Base-by-base conservation (phyloP, 352 stramenopile species). In the Hyaloperonospora brassicae region DNA sequence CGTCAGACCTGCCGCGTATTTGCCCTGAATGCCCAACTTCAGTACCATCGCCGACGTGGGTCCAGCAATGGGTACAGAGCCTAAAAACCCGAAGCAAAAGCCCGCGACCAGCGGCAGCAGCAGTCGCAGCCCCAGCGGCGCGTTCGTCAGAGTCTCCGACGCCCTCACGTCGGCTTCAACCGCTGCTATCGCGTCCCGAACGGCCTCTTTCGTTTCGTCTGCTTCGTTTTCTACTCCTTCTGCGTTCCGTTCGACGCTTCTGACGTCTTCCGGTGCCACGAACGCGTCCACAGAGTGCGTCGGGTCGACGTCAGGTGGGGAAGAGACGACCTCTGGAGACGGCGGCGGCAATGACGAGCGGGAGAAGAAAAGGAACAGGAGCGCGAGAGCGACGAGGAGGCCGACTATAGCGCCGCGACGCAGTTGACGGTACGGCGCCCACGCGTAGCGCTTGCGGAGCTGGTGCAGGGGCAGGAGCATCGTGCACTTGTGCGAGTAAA, bases 11-110 rank as follows among this genome's bases (percentile, higher is more conserved):
- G 79, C 70, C 22, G 71, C 72, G 55, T 95, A 95, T 50, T 95
- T 89, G 5, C 84, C 82, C 56, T 95, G 82, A 31, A 95, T 93
- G 0, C 84, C 84, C 11, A 93, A 68, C 66, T 90, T 91, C 21
- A 95, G 51, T 46, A 95, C 84, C 82, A 95, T 95, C 2, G 84
- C 84, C 1, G 82, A 93, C 34, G 84, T 95, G 22, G 84, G 84
- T 1, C 84, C 84, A 0, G 84, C 80, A 27, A 95, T 72, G 2
- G 84, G 84, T 14, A 95, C 81, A 0, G 84, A 95, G 0, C 84
- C 84, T 36, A 95, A 59, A 54, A 95, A 95, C 0, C 84, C 84
- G 52, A 95, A 95, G 55, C 70, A 81, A 51, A 88, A 95, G 2
- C 84, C 84, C 1, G 82, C 79, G 24, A 92, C 51, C 38, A 93